Base-by-base conservation (phyloP, 139 green algal species). In the Chlamydomonas sp. region DNA sequence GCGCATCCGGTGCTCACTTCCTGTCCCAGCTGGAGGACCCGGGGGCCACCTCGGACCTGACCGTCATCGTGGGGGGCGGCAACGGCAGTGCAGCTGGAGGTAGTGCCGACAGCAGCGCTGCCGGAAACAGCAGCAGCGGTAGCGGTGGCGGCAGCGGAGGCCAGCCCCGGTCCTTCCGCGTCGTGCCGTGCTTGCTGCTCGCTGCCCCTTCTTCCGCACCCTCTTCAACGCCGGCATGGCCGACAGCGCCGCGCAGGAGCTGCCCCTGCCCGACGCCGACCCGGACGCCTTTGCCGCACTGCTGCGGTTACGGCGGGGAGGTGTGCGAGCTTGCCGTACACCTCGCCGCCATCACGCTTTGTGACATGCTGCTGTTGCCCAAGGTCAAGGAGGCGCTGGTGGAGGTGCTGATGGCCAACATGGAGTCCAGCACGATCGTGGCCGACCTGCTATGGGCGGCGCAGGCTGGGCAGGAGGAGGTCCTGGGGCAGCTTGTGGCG, bases 131-230 rank as follows among this genome's bases (percentile, higher is more conserved):
- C 61, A 49, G 31, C 31, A 49, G 31, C 31, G 31, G 31, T 49
- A 49, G 31, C 31, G 31, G 31, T 49, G 31, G 31, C 31, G 31
- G 31, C 31, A 49, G 31, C 31, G 31, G 31, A 49, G 31, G 31
- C 31, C 31, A 49, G 31, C 31, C 31, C 31, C 77, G 77, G 16
- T 71, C 60, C 77, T 81, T 81, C 77, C 60, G 3, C 16, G 60
- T 58, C 77, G 77, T 61, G 60, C 61, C 77, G 69, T 81, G 4
- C 77, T 81, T 3, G 17, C 77, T 49, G 77, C 60, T 15, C 60
- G 77, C 60, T 81, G 77, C 60, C 20, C 31, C 60, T 83, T 57
- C 62, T 83, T 83, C 78, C 60, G 20, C 20, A 83, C 62, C 5
- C 18, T 83, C 10, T 83, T 83, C 78, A 20, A 5, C 60, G 18